These are phyloP conservation scores for Breynia disticha DNA, from an alignment of 441 rosid species.

Conservation along the genomic window DNA sequence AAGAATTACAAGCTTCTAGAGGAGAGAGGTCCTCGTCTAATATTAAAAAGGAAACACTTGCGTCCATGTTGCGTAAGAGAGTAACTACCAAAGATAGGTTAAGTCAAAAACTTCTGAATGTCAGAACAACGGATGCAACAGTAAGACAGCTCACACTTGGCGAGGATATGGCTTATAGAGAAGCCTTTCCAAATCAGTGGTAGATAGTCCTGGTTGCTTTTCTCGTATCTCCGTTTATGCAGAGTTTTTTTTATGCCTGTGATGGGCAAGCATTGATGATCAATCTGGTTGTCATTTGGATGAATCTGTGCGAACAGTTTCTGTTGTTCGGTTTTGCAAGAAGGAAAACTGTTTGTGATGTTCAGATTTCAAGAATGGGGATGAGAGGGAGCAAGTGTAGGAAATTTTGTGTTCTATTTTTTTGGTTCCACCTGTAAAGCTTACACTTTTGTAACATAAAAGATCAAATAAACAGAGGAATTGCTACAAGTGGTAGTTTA, in stretches of 20 bases:
- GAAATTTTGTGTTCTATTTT: too few relatives aligned
- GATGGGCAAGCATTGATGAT: background rate
- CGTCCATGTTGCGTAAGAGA: conserved; percentile 56
- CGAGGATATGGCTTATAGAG: conserved; percentile 54
- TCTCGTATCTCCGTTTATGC: too few relatives aligned
- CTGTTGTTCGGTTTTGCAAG: background rate
- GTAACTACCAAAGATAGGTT: conserved; percentile 59
- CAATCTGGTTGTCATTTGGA: background rate
- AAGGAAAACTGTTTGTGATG: conserved; percentile 1
- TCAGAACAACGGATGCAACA: conserved; percentile 38
- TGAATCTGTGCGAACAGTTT: background rate
- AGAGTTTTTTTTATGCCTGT: background rate
- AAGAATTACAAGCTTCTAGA: conserved; percentile 22
- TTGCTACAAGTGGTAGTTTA: too few relatives aligned
- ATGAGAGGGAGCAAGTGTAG: too few relatives aligned
- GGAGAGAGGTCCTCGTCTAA: conserved; percentile 26
- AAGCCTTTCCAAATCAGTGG: conserved; percentile 85
- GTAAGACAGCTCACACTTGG: conserved; percentile 37
- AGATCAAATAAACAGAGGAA: too few relatives aligned
- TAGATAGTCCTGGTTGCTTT: too few relatives aligned
- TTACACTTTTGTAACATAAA: too few relatives aligned
- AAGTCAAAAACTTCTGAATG: conserved; percentile 41
- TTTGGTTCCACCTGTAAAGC: too few relatives aligned
- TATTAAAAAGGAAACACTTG: conserved; percentile 50
- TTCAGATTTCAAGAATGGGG: background rate